Evolutionary conservation across 345 rosid genomes (phyloP), one percentile per base, ranked within the genome.

Genomic region (Sisymbrium altissimum): DNA sequence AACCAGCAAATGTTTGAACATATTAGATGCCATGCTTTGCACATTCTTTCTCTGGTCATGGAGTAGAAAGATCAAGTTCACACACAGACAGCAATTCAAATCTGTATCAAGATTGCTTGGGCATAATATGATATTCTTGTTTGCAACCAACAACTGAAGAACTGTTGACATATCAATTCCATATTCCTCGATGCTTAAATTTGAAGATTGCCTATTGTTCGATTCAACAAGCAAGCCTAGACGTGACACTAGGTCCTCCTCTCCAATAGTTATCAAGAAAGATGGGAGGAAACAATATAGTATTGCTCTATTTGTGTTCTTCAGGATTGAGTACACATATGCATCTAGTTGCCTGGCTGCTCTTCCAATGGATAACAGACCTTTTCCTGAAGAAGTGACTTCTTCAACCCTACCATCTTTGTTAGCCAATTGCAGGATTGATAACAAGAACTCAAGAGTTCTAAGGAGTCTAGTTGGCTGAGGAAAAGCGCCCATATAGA

Each of bases 381-480:
- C 82, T 83, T 90, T 96, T 77, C 99, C 98, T 6, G 86, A 77
- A 33, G 96, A 96, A 80, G 86, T 81, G 64, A 89, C 88, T 70
- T 84, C 97, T 84, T 96, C 99, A 83, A 96, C 89, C 56, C 89
- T 86, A 41, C 99, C 98, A 86, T 92, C 90, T 85, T 96, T 96
- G 81, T 96, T 96, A 48, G 97, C 98, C 78, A 96, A 81, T 68
- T 92, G 98, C 76, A 96, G 84, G 96, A 96, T 88, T 8, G 99
- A 96, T 77, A 96, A 76, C 78, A 96, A 81, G 80, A 96, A 96
- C 81, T 96, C 99, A 19, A 96, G 83, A 61, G 88, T 90, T 75
- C 81, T 89, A 64, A 92, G 82, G 66, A 90, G 92, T 76, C 78
- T 85, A 49, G 83, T 79, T 64, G 99, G 92, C 64, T 84, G 96